Conservation (phyloP, 1,139 yeast species). For the Scheffersomyces lignicola region DNA sequence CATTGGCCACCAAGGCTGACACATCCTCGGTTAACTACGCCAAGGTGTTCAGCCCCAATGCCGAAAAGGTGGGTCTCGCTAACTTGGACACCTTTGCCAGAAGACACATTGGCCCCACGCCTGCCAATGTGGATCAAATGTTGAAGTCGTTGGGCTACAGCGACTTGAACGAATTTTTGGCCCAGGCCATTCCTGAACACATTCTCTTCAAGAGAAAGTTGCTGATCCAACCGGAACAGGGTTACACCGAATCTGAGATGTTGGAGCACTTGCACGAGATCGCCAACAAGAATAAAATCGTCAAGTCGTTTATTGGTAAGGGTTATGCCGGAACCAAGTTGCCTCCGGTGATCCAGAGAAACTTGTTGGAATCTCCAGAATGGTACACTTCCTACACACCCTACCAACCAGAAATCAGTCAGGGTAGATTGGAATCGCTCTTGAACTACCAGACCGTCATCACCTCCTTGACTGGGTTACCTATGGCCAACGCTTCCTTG, state of each 20-base stretch:
- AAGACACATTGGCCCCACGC: conserved; percentile 88
- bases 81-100: conserved; percentile 81
- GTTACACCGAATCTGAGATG: conserved; percentile 82
- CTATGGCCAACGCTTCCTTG: conserved; percentile 89
- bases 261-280: conserved; percentile 62
- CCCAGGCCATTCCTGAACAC: conserved; percentile 74
- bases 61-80: conserved; percentile 25
- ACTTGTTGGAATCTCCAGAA: conserved; percentile 88
- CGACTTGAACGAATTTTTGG: conserved; percentile 69
- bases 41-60: conserved; percentile 39
- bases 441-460: conserved; percentile 89
- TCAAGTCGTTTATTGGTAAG: conserved; percentile 82
- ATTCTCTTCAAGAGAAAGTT: conserved; percentile 70
- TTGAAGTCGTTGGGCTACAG: conserved; percentile 62
- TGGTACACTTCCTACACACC: conserved; percentile 99
- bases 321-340: conserved; percentile 90
- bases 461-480: conserved; percentile 86
- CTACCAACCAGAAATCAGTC: conserved; percentile 96
- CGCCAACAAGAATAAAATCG: conserved; percentile 71
- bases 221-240: conserved; percentile 61
- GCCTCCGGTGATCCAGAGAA: conserved; percentile 93
- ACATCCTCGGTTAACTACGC: conserved; percentile 47
- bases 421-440: conserved; percentile 89
- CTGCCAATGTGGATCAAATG: conserved; percentile 64
- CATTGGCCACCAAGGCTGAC: conserved; percentile 37